Base-by-base conservation (phyloP, 2,329 filamentous ascomycete species). In the Fusarium armeniacum region DNA sequence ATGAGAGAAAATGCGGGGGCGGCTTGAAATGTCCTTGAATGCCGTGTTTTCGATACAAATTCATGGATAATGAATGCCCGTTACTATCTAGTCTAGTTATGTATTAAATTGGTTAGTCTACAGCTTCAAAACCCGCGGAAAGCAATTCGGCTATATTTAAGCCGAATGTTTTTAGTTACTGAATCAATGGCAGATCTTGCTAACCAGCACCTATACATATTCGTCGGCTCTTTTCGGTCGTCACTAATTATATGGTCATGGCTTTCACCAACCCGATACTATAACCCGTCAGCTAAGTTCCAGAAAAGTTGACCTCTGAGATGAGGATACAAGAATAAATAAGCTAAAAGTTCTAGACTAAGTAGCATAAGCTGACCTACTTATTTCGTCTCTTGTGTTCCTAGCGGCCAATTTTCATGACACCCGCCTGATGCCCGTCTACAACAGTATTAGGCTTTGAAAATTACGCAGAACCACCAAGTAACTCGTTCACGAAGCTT, bases 1-100 rank as follows among this genome's bases (percentile, higher is more conserved):
- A 75, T 73, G 70, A 69, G 73, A 73, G 73, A 70, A 74, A 74
- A 75, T 73, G 70, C 65, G 73, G 73, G 73, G 69, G 63, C 50
- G 45, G 53, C 22, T 53, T 22, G n/a, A 33, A 43, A 43, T 58
- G 43, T 36, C 59, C 49, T 41, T 52, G 49, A 41, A 52, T 40
- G 24, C 49, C 49, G 49, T 41, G 45, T 45, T 58, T 36, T 63
- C 49, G 40, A 33, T 22, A 54, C 28, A 20, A 38, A 32, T 38
- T 52, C 16, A 43, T 58, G 18, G 24, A n/a, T 6, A 40, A 40
- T n/a, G 20, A 10, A 8, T 28, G 26, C 26, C 26, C 26, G 26
- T 8, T 28, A 2, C 26, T 10, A 28, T 2, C 20, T 20, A 20
- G 20, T 20, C 20, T 20, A 3, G 24, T 26, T 26, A 26, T 36